Evolutionary conservation across 768 basidiomycete genomes (phyloP).

Genomic region (Collybiopsis luxurians): DNA sequence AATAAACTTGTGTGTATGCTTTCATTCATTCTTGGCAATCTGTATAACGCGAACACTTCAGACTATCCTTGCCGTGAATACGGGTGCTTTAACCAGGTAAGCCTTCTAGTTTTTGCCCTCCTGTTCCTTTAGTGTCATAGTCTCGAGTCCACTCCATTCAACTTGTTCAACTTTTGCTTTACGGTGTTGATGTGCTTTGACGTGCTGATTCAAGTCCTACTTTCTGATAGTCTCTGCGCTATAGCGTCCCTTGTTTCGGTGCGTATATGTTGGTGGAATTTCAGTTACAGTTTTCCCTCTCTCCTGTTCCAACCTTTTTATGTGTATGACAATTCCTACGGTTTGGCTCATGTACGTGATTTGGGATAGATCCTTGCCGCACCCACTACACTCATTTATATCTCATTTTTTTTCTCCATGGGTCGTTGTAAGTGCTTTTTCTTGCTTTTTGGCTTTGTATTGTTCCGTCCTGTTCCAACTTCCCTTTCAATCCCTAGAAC

Average conservation of each 20-base stretch:
- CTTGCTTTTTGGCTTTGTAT: background rate
- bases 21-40: background rate
- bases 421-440: constrained; percentile 49
- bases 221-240: constrained; percentile 42
- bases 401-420: constrained; percentile 57
- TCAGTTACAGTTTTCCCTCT: no score
- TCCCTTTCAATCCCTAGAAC: no score
- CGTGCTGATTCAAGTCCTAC: background rate
- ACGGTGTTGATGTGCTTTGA: background rate
- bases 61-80: constrained; percentile 46
- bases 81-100: no score
- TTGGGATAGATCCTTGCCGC: constrained; percentile 46
- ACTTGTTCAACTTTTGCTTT: no score
- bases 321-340: constrained; percentile 2
- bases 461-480: background rate
- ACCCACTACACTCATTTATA: constrained; percentile 50
- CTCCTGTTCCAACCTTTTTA: constrained; percentile 3
- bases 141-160: no score
- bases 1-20: constrained; percentile 32
- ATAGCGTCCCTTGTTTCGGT: constrained; percentile 53
- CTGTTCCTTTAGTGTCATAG: no score
- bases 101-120: no score
- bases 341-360: no score
- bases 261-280: background rate
- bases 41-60: constrained; percentile 10